Evolutionary conservation across 2,329 filamentous ascomycete species (phyloP), one percentile per base, ranked within the genome.

Genomic region (Aphanocladium album): DNA sequence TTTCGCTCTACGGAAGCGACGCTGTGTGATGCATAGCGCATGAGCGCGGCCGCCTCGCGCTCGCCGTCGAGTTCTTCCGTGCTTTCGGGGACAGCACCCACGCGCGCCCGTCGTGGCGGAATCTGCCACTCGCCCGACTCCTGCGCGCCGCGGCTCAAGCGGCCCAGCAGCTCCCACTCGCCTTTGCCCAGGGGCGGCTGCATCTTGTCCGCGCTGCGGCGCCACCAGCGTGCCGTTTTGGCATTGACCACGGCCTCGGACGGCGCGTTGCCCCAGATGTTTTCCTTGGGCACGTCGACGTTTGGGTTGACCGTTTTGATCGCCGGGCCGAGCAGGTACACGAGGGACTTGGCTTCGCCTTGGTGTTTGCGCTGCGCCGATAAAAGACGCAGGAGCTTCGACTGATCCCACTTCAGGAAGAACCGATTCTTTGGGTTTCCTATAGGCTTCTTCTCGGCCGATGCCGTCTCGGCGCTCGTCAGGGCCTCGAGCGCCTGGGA

Each of bases 81-180:
- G 8, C 19, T 23, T 47, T 52, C 37, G 0, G 25, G n/a, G 2
- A n/a, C 17, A 23, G n/a, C 25, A 0, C 46, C 37, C 9, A 14
- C 54, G 8, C 19, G 30, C 6, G n/a, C 5, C 11, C 60, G 35
- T 2, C 53, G 53, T 5, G 46, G 17, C 5, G 79, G 78, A 1
- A 79, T 64, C 19, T 61, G 66, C 72, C 77, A 79, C 35, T 76
- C 70, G 3, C 63, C 62, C 21, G 62, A 55, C 52, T 67, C 68
- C 11, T 76, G 76, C 27, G 71, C 71, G 1, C 80, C 83, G 8
- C 66, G 63, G 3, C 76, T 76, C 39, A 88, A 65, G 25, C 71
- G 70, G n/a, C 71, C 71, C n/a, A 88, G 70, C 16, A 78, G 67
- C 16, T 86, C 76, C 83, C 83, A 88, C 67, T 87, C 83, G 19